These are phyloP conservation scores for Dalbergia cochinchinensis DNA, from an alignment of 306 rosid genomes.

Conservation along the genomic window DNA sequence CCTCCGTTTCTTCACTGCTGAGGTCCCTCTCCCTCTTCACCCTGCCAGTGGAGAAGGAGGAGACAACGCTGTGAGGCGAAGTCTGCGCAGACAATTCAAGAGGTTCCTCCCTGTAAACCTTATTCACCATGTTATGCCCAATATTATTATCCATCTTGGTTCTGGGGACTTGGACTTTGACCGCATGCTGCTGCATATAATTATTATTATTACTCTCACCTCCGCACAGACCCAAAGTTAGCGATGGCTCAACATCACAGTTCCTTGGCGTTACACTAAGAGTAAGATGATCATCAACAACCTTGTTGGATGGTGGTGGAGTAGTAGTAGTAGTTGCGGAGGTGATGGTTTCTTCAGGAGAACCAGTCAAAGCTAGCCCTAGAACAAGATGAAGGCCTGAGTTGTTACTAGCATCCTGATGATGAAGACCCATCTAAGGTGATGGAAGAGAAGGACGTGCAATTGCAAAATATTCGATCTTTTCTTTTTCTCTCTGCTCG, in stretches of 20 bases:
- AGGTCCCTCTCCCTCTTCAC: slow-evolving; percentile 87
- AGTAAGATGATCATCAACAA: neutral
- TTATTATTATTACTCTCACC: neutral
- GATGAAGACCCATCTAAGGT: slow-evolving; percentile 63
- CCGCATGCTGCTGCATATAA: neutral
- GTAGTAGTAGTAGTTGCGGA: neutral
- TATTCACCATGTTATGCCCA: too few species aligned
- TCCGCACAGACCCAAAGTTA: slow-evolving; percentile 72
- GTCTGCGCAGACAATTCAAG: slow-evolving; percentile 59
- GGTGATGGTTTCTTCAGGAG: slow-evolving; percentile 38
- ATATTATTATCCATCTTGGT: slow-evolving; percentile 39
- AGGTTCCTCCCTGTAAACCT: slow-evolving; percentile 35
- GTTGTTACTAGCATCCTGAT: slow-evolving; percentile 52
- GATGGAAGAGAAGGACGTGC: neutral
- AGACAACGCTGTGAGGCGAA: slow-evolving; percentile 78
- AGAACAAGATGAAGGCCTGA: slow-evolving; percentile 71
- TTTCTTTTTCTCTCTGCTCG: neutral
- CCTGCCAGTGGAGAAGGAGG: slow-evolving; percentile 76
- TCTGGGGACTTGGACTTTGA: slow-evolving; percentile 7
- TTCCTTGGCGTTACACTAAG: neutral
- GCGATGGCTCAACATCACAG: slow-evolving; percentile 73
- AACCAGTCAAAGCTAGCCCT: slow-evolving; percentile 58
- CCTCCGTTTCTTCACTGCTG: slow-evolving; percentile 69
- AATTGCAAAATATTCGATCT: neutral
- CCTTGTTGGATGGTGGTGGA: slow-evolving; percentile 30